Base-by-base conservation (phyloP, 306 rosid species). In the Mimosa pudica region DNA sequence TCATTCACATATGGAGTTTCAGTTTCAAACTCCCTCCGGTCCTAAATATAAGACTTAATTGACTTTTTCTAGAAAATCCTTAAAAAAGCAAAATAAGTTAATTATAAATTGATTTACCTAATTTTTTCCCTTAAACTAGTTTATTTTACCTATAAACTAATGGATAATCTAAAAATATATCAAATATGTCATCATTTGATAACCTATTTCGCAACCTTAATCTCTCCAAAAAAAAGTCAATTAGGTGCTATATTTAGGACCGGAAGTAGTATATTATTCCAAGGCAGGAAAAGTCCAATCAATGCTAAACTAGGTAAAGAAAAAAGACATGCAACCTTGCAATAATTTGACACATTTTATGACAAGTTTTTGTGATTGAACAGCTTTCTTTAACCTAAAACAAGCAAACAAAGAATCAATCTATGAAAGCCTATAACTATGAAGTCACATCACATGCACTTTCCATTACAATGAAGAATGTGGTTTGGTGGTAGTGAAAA, bases 261-360 rank as follows among this genome's bases (percentile, higher is more conserved):
- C n/a, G n/a, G n/a, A n/a, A n/a, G n/a, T n/a, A n/a, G n/a, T 51
- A 32, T 58, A 10, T 66, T 10, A 7, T 10, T 57, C 48, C 45
- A 54, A 76, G 66, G 66, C 14, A 55, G 68, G 4, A 84, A 33
- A 60, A 71, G 46, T 41, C 38, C 24, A n/a, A 82, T 10, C 36
- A 64, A 64, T 35, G 3, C 33, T 14, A 52, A 58, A 77, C 33
- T 16, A 24, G 16, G 45, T 74, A 69, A 64, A 64, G 32, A 46
- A 67, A 64, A 48, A 46, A 67, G 74, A 51, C 74, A 45, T 42
- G 73, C 11, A 45, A 49, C 10, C 47, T 73, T 67, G 46, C 62
- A n/a, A 67, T 32, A 76, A 47, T 36, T 72, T 0, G 36, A 20
- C 60, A 33, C 24, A 9, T 38, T 44, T 62, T 32, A 24, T 32